A percentile compares a stretch with the other conserved stretches of the same genome.
phyloP scores from a whole-genome alignment of 176 grass and related monocot genomes.

The Oryza meyeriana region DNA sequence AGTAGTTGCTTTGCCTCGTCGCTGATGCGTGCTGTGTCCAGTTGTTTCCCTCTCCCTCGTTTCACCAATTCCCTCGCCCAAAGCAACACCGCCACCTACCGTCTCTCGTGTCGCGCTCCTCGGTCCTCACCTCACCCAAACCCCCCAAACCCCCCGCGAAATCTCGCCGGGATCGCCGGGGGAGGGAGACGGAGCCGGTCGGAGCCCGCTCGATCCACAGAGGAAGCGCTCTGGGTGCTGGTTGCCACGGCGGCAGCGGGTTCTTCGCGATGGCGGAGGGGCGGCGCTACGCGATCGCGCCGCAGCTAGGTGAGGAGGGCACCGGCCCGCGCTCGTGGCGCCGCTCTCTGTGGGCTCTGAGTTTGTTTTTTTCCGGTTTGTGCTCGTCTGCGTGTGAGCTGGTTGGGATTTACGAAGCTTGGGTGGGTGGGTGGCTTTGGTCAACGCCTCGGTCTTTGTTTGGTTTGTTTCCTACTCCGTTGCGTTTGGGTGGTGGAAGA shows the following conservation, averaged over 20 bases:
- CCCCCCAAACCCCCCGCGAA: constrained; percentile 28
- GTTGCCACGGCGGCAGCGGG: not conserved
- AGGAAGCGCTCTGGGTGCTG: not conserved
- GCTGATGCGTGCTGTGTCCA: not conserved
- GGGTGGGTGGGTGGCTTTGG: constrained; percentile 6
- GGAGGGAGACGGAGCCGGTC: not conserved
- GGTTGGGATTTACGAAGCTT: not conserved
- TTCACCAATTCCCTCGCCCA: not conserved
- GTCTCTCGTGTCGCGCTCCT: not conserved
- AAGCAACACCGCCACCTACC: constrained; percentile 14
- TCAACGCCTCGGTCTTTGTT: constrained; percentile 41
- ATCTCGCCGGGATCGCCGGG: not conserved
- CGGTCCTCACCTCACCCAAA: not conserved
- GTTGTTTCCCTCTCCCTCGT: not conserved
- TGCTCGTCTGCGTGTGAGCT: not conserved
- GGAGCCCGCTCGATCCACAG: not conserved
- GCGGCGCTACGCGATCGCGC: constrained; percentile 61
- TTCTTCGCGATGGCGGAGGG: constrained; percentile 54
- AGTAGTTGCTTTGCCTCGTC: not conserved
- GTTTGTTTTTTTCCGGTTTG: not conserved
- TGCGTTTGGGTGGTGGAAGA: not conserved
- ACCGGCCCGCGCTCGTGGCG: not conserved
- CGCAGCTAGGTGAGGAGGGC: constrained; percentile 70
- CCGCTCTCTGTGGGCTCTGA: not conserved
- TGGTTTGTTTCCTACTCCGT: not conserved